A percentile compares a stretch with the other conserved stretches of the same genome.
phyloP scores from a whole-genome alignment of 1,139 yeast species.

The Lodderomyces elongisporus region DNA sequence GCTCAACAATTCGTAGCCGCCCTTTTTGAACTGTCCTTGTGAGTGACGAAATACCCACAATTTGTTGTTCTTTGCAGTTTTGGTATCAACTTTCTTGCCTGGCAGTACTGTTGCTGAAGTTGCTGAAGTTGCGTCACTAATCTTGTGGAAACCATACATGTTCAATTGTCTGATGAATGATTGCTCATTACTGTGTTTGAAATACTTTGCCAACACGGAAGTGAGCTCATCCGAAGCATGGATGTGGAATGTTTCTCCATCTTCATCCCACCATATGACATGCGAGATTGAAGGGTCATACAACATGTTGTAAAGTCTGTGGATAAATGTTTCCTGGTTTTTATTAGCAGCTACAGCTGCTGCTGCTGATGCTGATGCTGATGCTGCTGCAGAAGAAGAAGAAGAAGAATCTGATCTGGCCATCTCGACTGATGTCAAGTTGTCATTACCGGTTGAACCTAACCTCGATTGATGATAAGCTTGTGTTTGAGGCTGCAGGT shows the following conservation, averaged over 20 bases:
- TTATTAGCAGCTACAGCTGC: neutral
- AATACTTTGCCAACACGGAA: conserved; percentile 53
- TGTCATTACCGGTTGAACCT: too few relatives aligned
- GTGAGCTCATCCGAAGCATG: conserved; percentile 57
- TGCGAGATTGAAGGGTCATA: conserved; percentile 49
- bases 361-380: too few relatives aligned
- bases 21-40: conserved; percentile 59
- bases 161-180: conserved; percentile 74
- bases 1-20: conserved; percentile 54
- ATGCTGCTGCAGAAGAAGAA: too few relatives aligned
- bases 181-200: conserved; percentile 74
- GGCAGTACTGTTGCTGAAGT: too few relatives aligned
- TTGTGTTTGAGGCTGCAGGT: too few relatives aligned
- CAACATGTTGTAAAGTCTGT: conserved; percentile 59
- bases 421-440: neutral
- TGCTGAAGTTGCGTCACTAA: conserved; percentile 37
- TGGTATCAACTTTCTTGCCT: conserved; percentile 9
- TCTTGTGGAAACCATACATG: conserved; percentile 80
- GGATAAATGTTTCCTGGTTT: conserved; percentile 48
- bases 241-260: conserved; percentile 35
- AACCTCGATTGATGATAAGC: too few relatives aligned
- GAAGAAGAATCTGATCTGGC: neutral
- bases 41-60: conserved; percentile 72
- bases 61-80: conserved; percentile 4
- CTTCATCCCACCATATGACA: conserved; percentile 41